Base-by-base conservation (phyloP, 2,329 filamentous ascomycete species). In the Monilinia fructigena region DNA sequence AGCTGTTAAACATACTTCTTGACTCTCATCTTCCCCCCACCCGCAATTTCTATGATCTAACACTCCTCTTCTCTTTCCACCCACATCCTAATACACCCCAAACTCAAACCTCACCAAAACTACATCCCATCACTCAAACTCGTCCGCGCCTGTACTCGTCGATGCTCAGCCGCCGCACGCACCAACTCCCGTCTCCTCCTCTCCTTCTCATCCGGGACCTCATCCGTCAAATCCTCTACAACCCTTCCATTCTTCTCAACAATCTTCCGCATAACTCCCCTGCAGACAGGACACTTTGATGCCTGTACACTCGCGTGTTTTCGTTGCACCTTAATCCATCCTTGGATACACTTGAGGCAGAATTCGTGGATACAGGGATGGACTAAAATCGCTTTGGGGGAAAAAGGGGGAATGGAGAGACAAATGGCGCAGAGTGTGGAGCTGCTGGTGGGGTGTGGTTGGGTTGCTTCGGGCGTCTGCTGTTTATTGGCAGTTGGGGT, bases 341-440 rank as follows among this genome's bases (percentile, higher is more conserved):
- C 16, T 2, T 50, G 45, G 26, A 60, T 60, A 50, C 58, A 60
- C 11, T 2, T 6, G 11, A 38, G 42, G 16, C 58, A 60, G 14
- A 50, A 60, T 60, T 38, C 58, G n/a, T 60, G 58, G 8, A 8
- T 2, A 28, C 58, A 60, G 35, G 45, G 58, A 3, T 60, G 2
- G 0, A 26, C 28, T 1, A 50, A 20, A 31, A 35, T 14, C 18
- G n/a, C 8, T 7, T 26, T 26, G 0, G 28, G 20, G 23, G 45
- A 28, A 14, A 20, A 11, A 12, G 28, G n/a, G 4, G 48, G 7
- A 0, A 28, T 12, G 10, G 28, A 60, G 28, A 48, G 28, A 38
- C 58, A 60, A 8, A 60, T 50, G 8, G 45, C 14, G n/a, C 58
- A 60, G n/a, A 23, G 23, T 3, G 16, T 16, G 14, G 28, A 8